Evolutionary conservation across 2,329 filamentous ascomycete species (phyloP), one percentile per base, ranked within the genome.

Genomic region (Pestalotiopsis sp.): DNA sequence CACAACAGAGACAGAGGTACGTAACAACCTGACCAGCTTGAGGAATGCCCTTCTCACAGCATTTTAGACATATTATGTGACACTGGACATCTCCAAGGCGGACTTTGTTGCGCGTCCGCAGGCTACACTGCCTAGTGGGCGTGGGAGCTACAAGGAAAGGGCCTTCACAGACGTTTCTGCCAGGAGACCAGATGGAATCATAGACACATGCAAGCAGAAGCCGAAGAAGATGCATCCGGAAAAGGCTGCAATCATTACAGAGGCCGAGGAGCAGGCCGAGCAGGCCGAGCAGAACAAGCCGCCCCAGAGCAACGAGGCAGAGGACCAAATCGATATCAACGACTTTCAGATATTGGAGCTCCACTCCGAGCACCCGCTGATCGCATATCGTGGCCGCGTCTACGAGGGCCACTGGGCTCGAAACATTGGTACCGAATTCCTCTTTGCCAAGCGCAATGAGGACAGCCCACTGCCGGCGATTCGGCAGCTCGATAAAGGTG

Each of bases 341-440:
- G 81, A 87, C 52, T 87, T 97, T 5, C 94, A 97, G 76, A 91
- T 98, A 64, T 84, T 96, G n/a, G 94, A 93, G 36, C 85, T 98
- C 3, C 92, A 97, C 79, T 91, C 91, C 1, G 76, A 82, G 2
- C 91, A 92, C 63, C 95, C 95, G 0, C 83, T 97, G 36, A 86
- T 97, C 69, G 92, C 92, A 25, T 97, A 97, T 80, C 87, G 91
- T 68, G 92, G 92, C 38, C 88, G 91, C 70, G 83, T 97, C 25
- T 96, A 95, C 77, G 90, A 89, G 71, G 95, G 94, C 72, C 83
- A 89, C 60, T 98, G 95, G 95, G 88, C 89, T 12, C 90, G 93
- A 70, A 92, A 94, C 69, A 88, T 97, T 58, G 95, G 95, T 45
- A 97, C 94, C 0, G 93, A 97, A 73, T 83, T 95, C 71, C 87